phyloP scores from a whole-genome alignment of 306 rosid species.

The Alnus glutinosa region DNA sequence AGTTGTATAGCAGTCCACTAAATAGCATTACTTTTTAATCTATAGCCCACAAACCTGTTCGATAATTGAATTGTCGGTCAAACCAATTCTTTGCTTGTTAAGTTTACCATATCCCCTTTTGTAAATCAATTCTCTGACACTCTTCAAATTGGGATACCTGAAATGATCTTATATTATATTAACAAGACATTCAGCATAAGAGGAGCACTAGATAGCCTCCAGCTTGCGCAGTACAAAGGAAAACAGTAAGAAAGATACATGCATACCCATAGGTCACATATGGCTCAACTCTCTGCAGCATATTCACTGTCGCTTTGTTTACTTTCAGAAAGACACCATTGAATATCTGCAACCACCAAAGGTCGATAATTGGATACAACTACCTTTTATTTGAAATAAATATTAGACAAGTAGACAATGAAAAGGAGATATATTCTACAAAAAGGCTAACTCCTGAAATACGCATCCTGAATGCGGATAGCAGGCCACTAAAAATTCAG shows the following conservation, averaged over 20 bases:
- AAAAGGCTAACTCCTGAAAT: background rate
- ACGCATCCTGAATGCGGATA: background rate
- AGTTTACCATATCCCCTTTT: conserved; percentile 59
- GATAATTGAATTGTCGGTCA: conserved; percentile 48
- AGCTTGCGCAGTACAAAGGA: background rate
- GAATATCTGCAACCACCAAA: conserved; percentile 45
- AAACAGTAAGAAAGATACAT: background rate
- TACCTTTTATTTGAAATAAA: background rate
- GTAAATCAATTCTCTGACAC: conserved; percentile 73
- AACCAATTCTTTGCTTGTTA: conserved; percentile 43
- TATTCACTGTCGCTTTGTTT: conserved; percentile 76
- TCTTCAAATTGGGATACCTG: conserved; percentile 82
- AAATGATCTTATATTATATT: conserved; percentile 1
- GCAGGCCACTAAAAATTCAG: background rate
- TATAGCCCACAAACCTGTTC: conserved; percentile 39
- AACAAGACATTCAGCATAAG: background rate
- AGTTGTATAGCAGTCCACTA: too few species aligned
- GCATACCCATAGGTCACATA: conserved; percentile 71
- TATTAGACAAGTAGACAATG: background rate
- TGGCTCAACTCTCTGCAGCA: conserved; percentile 78
- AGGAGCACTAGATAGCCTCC: background rate
- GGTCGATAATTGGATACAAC: background rate
- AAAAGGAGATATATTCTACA: too few species aligned
- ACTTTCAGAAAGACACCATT: conserved; percentile 79
- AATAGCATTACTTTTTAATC: too few species aligned